phyloP scores from a whole-genome alignment of 2,329 filamentous ascomycete genomes.

The Penicillium sp. region DNA sequence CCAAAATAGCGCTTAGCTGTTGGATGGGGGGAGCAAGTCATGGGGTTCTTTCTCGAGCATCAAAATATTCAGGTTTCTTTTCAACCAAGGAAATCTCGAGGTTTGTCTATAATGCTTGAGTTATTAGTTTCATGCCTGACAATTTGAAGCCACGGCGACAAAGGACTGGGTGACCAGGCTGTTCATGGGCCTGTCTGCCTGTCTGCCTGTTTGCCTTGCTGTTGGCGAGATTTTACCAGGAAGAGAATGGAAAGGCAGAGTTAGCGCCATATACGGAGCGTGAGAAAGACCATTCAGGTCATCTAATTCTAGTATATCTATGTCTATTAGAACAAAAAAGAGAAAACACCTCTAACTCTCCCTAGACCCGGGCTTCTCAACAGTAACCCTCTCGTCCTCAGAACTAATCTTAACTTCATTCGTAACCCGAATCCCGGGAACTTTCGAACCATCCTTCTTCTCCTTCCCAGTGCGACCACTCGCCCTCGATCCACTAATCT shows the following conservation, averaged over 20 bases:
- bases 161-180: not conserved
- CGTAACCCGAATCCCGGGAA: conserved; percentile 23
- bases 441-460: not conserved
- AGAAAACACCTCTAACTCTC: not conserved
- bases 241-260: too few species aligned
- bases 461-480: not conserved
- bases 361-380: not conserved
- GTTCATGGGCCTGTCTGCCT: not conserved
- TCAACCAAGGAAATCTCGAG: not conserved
- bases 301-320: not conserved
- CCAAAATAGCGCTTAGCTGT: not conserved
- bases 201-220: too few species aligned
- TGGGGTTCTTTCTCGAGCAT: not conserved
- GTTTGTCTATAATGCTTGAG: not conserved
- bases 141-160: not conserved
- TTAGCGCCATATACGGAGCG: not conserved
- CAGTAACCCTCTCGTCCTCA: not conserved
- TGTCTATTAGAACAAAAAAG: not conserved
- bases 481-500: not conserved
- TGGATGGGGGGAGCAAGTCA: not conserved
- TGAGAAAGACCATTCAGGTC: not conserved
- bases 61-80: not conserved
- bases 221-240: too few species aligned
- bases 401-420: conserved; percentile 22
- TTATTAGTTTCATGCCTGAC: not conserved